Conservation (phyloP, 345 rosid genomes). For the Rhodamnia rubescens region DNA sequence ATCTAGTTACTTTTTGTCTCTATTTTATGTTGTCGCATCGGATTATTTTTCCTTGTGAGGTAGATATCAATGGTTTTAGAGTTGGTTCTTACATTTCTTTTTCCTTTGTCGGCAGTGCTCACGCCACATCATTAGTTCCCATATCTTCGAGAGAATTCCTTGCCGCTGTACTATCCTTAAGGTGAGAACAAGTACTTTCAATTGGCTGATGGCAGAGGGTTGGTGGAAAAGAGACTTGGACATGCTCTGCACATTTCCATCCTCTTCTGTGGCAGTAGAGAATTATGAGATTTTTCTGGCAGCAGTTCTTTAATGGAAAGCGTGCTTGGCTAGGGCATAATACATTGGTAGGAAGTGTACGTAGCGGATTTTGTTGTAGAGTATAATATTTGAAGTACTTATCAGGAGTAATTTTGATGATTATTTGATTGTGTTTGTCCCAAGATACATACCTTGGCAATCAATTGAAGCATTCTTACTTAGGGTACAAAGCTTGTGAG, state of each 20-base stretch:
- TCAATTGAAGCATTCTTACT: not conserved
- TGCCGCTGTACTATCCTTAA: not conserved
- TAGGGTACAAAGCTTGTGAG: not conserved
- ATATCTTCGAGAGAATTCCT: not conserved
- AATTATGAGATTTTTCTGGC: not conserved
- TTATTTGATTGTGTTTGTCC: not conserved
- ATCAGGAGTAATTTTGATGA: not conserved
- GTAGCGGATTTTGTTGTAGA: not conserved
- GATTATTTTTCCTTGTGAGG: not conserved
- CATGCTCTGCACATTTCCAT: not conserved
- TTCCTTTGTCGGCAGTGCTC: not conserved
- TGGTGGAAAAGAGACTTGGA: not conserved
- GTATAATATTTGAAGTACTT: not conserved
- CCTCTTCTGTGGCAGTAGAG: not conserved
- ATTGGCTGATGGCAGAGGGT: not conserved
- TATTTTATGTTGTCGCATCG: not conserved
- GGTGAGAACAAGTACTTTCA: not conserved
- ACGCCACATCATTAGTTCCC: slow-evolving; percentile 1
- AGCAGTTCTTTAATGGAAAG: not conserved
- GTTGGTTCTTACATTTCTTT: not conserved
- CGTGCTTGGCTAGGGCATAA: not conserved
- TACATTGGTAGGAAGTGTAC: not conserved
- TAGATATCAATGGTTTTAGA: not conserved
- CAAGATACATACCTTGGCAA: not conserved
- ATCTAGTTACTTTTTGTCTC: not conserved